Conservation (phyloP, 148 eudicot species). For the Heliamphora exappendiculata region DNA sequence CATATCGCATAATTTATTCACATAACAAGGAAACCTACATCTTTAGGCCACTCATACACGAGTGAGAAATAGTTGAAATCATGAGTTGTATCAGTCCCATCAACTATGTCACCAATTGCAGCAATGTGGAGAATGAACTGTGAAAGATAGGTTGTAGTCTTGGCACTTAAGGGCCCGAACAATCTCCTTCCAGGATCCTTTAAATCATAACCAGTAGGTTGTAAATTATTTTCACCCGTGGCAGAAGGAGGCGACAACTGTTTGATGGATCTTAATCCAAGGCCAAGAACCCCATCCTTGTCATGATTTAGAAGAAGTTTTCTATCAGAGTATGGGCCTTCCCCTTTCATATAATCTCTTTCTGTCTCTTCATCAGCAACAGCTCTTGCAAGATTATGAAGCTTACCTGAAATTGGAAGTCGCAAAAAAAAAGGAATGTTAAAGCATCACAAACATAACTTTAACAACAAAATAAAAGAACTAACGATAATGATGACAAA, state of each 20-base stretch:
- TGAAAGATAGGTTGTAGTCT: slow-evolving; percentile 79
- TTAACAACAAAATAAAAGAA: not conserved
- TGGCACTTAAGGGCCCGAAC: slow-evolving; percentile 64
- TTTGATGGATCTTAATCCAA: slow-evolving; percentile 63
- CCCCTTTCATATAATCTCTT: slow-evolving; percentile 42
- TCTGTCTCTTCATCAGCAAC: slow-evolving; percentile 87
- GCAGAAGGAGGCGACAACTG: slow-evolving; percentile 29
- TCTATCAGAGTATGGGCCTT: slow-evolving; percentile 39
- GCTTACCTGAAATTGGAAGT: slow-evolving; percentile 61
- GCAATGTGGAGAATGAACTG: slow-evolving; percentile 97
- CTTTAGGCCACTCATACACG: slow-evolving; percentile 97
- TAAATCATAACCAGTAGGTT: slow-evolving; percentile 48
- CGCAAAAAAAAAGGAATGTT: not conserved
- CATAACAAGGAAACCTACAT: slow-evolving; percentile 45
- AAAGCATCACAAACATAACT: not conserved
- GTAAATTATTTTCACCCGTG: slow-evolving; percentile 42
- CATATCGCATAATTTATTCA: not conserved
- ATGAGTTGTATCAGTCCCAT: slow-evolving; percentile 97
- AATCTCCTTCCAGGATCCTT: slow-evolving; percentile 73
- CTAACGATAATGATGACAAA: not conserved
- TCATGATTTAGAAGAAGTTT: slow-evolving; percentile 40
- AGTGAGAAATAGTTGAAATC: slow-evolving; percentile 97
- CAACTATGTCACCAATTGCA: slow-evolving; percentile 98
- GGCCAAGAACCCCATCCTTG: slow-evolving; percentile 66
- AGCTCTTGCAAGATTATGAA: slow-evolving; percentile 98